Percentiles rank a stretch among this genome's conserved stretches.
Evolutionary conservation across 108 stramenopile species (phyloP).

Genomic region (Asterionellopsis glacialis): DNA sequence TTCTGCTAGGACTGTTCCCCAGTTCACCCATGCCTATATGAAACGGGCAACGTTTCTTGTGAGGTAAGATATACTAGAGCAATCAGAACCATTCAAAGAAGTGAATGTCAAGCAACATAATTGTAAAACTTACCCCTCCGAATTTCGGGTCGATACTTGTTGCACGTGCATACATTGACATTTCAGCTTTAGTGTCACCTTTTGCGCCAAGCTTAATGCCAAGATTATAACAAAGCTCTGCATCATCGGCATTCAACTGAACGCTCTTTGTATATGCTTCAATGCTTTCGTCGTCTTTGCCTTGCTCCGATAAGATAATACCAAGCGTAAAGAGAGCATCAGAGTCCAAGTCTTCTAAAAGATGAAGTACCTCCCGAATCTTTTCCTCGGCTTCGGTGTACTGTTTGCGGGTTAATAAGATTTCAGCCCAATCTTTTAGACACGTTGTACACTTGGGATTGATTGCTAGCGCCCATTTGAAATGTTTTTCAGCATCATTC

Average conservation of each 20-base stretch:
- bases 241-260: constrained; percentile 55
- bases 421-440: constrained; percentile 61
- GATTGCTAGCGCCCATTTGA: constrained; percentile 55
- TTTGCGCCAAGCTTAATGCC: constrained; percentile 49
- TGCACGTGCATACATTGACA: constrained; percentile 41
- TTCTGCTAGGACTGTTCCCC: constrained; percentile 49
- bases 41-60: background rate
- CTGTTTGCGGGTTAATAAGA: constrained; percentile 30
- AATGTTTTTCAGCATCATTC: constrained; percentile 38
- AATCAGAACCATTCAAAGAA: background rate
- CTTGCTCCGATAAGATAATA: constrained; percentile 39
- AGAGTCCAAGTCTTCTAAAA: constrained; percentile 47
- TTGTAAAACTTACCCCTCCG: constrained; percentile 23
- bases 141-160: constrained; percentile 35
- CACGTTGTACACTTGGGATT: constrained; percentile 62
- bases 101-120: background rate
- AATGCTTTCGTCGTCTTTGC: constrained; percentile 39
- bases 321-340: constrained; percentile 62
- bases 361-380: constrained; percentile 38
- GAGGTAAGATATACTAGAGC: background rate
- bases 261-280: constrained; percentile 39
- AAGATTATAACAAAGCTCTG: constrained; percentile 56
- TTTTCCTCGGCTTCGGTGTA: constrained; percentile 37
- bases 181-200: constrained; percentile 35
- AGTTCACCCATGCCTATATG: constrained; percentile 43